Conservation (phyloP, 805 yeast genomes). For the Lachancea thermotolerans region DNA sequence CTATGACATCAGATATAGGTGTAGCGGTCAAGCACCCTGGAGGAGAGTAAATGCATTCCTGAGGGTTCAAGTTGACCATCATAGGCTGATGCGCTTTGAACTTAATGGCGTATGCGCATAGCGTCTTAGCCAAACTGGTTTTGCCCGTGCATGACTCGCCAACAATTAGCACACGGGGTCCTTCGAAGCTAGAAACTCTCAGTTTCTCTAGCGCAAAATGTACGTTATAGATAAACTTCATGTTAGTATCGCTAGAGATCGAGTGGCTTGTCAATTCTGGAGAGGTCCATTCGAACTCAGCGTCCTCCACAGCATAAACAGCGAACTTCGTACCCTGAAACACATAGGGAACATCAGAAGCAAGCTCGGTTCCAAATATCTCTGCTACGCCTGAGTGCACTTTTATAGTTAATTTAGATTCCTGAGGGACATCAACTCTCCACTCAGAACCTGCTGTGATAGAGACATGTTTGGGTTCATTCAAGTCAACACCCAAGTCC, state of each 20-base stretch:
- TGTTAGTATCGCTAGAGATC: constrained; percentile 55
- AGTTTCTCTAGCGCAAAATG: constrained; percentile 68
- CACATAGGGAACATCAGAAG: constrained; percentile 55
- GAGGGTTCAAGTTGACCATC: constrained; percentile 73
- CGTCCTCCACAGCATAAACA: constrained; percentile 59
- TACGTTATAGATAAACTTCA: constrained; percentile 64
- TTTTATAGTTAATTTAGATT: constrained; percentile 34
- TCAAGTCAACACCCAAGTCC: constrained; percentile 13
- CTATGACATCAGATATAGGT: constrained; percentile 72
- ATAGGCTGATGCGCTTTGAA: constrained; percentile 58
- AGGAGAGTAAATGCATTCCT: constrained; percentile 57
- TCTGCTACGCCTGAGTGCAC: constrained; percentile 71
- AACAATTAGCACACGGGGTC: constrained; percentile 52
- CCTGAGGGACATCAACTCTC: constrained; percentile 34
- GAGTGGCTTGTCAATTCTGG: constrained; percentile 34
- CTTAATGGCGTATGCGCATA: constrained; percentile 71
- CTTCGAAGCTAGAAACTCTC: constrained; percentile 32
- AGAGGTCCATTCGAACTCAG: constrained; percentile 44
- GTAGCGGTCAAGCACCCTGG: constrained; percentile 87
- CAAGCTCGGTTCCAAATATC: constrained; percentile 87
- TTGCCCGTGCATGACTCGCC: constrained; percentile 78
- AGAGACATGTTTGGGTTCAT: constrained; percentile 15
- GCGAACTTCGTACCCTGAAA: constrained; percentile 52
- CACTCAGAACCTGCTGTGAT: constrained; percentile 27
- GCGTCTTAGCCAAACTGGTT: constrained; percentile 60